A percentile compares a stretch with the other conserved stretches of the same genome.
phyloP scores from a whole-genome alignment of 805 yeast genomes.

The Candida loeiensis region DNA sequence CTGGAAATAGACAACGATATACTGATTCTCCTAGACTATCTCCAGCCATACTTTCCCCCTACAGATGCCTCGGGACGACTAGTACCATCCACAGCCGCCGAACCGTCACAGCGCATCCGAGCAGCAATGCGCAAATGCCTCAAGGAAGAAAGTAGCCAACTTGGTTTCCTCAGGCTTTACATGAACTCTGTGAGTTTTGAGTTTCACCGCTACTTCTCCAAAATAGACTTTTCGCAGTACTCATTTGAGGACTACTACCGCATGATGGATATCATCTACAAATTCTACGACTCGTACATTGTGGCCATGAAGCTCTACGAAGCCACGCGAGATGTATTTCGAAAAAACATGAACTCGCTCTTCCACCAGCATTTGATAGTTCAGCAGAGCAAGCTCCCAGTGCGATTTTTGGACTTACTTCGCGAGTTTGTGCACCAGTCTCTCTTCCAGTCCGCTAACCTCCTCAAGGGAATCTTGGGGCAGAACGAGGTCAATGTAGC shows the following conservation, averaged over 20 bases:
- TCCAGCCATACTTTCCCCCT: slow-evolving; percentile 27
- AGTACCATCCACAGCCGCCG: slow-evolving; percentile 9
- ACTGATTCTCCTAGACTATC: slow-evolving; percentile 30
- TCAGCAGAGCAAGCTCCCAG: not conserved
- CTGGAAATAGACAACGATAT: slow-evolving; percentile 35
- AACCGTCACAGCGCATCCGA: slow-evolving; percentile 33
- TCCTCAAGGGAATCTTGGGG: slow-evolving; percentile 3
- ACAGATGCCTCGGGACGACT: not conserved
- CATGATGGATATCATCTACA: slow-evolving; percentile 17
- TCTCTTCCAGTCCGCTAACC: slow-evolving; percentile 5
- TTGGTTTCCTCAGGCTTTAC: slow-evolving; percentile 31
- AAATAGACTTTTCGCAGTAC: slow-evolving; percentile 7
- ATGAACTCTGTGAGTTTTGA: slow-evolving; percentile 27
- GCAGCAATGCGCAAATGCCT: slow-evolving; percentile 37
- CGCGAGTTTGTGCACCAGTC: slow-evolving; percentile 8
- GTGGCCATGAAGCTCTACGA: slow-evolving; percentile 21
- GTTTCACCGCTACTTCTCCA: slow-evolving; percentile 15
- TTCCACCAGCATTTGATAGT: slow-evolving; percentile 15
- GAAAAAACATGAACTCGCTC: slow-evolving; percentile 28
- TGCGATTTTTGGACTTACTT: slow-evolving; percentile 6
- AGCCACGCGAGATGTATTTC: slow-evolving; percentile 20
- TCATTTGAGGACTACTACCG: slow-evolving; percentile 13
- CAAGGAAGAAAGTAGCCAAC: slow-evolving; percentile 30
- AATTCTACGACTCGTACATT: slow-evolving; percentile 23
- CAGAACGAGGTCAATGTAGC: not conserved